Base-by-base conservation (phyloP, 805 yeast genomes). In the Starmera pachycereana region DNA sequence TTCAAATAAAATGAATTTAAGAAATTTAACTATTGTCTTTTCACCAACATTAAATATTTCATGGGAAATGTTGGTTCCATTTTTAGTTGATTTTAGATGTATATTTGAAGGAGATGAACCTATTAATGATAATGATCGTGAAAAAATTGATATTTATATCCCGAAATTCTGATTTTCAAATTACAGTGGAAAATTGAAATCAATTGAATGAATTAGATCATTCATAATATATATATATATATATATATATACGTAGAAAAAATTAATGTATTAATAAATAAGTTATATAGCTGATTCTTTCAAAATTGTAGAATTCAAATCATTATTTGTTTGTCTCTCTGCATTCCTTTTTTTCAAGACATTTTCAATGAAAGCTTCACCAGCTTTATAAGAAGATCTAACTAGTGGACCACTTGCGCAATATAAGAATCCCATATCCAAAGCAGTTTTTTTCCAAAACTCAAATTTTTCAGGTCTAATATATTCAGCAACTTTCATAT, bases 361-460 rank as follows among this genome's bases (percentile, higher is more conserved):
- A 56, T 92, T 92, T 61, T 92, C 97, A 53, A 92, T 89, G 54
- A 88, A 92, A 2, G 95, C 85, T 62, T 92, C 99, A 44, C 99
- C 99, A 25, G 99, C 99, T 62, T 92, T 92, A 65, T 92, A 92
- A 3, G 95, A 84, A 2, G 97, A 87, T 60, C 99, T 77, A 6
- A 92, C 97, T 53, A 92, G 70, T 3, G 99, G 98, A 5, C 97
- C 99, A 44, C 94, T 81, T 3, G 98, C 98, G 61, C 96, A 94
- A 58, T 92, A 90, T 37, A 88, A 66, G 71, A 92, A 92, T 1
- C 98, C 98, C 74, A 90, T 64, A 34, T 84, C 86, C 46, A 81
- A 60, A 0, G 98, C 97, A 9, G 70, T 72, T 41, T 82, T 77
- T 54, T 80, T 87, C 98, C 98, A 92, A 58, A 81, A 71, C 44